Percentiles rank a stretch among this genome's conserved stretches.
phyloP scores from a whole-genome alignment of 2,329 filamentous ascomycete species.

The Ophiosphaerella herpotricha region DNA sequence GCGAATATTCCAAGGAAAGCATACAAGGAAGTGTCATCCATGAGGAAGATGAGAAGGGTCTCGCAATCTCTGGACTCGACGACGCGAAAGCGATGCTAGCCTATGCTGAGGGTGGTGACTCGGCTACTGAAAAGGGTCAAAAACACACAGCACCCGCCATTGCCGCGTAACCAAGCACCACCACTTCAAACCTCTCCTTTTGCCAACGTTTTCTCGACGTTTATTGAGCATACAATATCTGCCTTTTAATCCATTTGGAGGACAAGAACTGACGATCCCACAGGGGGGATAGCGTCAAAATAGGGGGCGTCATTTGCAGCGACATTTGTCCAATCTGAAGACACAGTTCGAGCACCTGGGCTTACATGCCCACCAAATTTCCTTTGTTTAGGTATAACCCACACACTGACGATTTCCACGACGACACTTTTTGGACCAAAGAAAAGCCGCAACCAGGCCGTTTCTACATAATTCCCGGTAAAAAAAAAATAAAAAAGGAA shows the following conservation, averaged over 20 bases:
- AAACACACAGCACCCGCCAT: slow-evolving; percentile 6
- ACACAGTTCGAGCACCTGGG: not conserved
- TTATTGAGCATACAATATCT: slow-evolving; percentile 1
- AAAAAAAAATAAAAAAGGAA: too few relatives aligned
- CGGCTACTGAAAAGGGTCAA: slow-evolving; percentile 9
- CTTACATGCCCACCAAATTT: slow-evolving; percentile 2
- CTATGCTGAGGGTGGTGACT: slow-evolving; percentile 34
- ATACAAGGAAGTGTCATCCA: slow-evolving; percentile 42
- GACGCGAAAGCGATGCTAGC: slow-evolving; percentile 42
- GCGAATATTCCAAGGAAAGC: slow-evolving; percentile 42
- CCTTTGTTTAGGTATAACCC: not conserved
- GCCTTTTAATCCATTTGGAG: not conserved
- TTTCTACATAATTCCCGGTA: too few relatives aligned
- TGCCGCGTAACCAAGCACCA: too few relatives aligned
- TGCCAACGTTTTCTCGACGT: not conserved
- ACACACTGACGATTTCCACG: not conserved
- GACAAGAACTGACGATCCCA: too few relatives aligned
- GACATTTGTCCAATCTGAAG: not conserved
- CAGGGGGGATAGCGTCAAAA: too few relatives aligned
- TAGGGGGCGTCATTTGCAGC: not conserved
- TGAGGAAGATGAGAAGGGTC: slow-evolving; percentile 46
- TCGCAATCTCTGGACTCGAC: slow-evolving; percentile 45
- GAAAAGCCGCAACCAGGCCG: too few relatives aligned
- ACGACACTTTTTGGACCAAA: not conserved
- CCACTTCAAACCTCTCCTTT: too few relatives aligned